Percentiles rank a stretch among this genome's conserved stretches.
These are phyloP conservation scores for Globisporangium okanoganense DNA, from an alignment of 352 stramenopile species.

Conservation along the genomic window DNA sequence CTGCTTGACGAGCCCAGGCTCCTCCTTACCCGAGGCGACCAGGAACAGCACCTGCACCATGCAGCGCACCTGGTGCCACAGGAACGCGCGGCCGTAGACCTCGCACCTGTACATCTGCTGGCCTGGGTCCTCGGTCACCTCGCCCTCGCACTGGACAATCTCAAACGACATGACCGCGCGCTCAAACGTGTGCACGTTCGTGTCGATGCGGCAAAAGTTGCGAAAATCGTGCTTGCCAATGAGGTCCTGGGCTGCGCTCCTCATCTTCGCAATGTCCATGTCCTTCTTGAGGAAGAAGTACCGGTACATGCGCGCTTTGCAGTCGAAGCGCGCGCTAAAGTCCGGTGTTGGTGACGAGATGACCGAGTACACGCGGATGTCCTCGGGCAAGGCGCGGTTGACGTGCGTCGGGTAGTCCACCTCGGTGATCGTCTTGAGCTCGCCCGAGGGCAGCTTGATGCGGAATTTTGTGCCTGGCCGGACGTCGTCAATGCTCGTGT, in stretches of 20 bases:
- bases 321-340: constrained; percentile 96
- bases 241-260: constrained; percentile 76
- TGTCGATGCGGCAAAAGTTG: constrained; percentile 99
- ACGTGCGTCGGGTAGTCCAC: constrained; percentile 96
- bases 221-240: constrained; percentile 97
- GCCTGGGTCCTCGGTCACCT: constrained; percentile 27
- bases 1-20: constrained; percentile 81
- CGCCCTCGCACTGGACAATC: constrained; percentile 68
- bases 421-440: constrained; percentile 83
- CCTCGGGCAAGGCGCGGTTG: constrained; percentile 93
- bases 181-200: constrained; percentile 96
- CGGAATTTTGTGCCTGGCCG: constrained; percentile 55
- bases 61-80: constrained; percentile 99
- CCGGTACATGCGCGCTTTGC: constrained; percentile 91
- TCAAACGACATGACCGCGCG: constrained; percentile 75
- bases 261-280: constrained; percentile 86
- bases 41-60: constrained; percentile 97
- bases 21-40: constrained; percentile 91
- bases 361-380: constrained; percentile 85
- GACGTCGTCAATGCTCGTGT: constrained; percentile 65
- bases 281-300: constrained; percentile 94
- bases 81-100: constrained; percentile 92
- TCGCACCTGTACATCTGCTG: constrained; percentile 76
- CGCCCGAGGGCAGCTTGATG: constrained; percentile 46
- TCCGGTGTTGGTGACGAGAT: constrained; percentile 68